Percentiles rank a stretch among this genome's conserved stretches.
These are phyloP conservation scores for Lachancea mirantina DNA, from an alignment of 805 yeast species.

Conservation along the genomic window DNA sequence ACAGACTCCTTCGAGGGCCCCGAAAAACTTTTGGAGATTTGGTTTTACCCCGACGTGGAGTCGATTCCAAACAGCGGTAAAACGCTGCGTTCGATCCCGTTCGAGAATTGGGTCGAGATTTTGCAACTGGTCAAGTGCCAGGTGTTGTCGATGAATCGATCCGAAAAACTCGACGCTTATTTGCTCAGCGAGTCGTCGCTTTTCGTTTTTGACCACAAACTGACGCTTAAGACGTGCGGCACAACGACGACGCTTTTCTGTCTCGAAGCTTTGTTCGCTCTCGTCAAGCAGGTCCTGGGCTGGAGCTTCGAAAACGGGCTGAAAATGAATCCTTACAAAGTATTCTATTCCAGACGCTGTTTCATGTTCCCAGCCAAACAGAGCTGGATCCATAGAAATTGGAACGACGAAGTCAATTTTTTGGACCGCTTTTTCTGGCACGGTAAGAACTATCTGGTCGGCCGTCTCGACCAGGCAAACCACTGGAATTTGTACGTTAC, in stretches of 20 bases:
- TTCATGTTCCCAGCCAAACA: conserved; percentile 86
- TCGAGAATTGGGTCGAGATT: conserved; percentile 60
- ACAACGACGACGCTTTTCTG: conserved; percentile 87
- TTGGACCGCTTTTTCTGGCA: conserved; percentile 57
- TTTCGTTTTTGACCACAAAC: conserved; percentile 79
- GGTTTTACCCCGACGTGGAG: conserved; percentile 59
- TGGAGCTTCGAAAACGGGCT: conserved; percentile 33
- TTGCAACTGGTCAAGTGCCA: conserved; percentile 84
- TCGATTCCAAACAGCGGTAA: conserved; percentile 30
- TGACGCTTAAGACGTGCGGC: conserved; percentile 91
- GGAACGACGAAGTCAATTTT: conserved; percentile 73
- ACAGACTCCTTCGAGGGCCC: conserved; percentile 96
- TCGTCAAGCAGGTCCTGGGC: conserved; percentile 36
- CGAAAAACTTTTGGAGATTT: conserved; percentile 82
- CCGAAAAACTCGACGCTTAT: conserved; percentile 67
- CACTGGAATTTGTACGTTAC: conserved; percentile 88
- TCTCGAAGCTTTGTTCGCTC: conserved; percentile 53
- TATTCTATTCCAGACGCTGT: conserved; percentile 84
- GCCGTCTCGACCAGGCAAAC: conserved; percentile 61
- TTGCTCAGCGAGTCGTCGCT: conserved; percentile 82
- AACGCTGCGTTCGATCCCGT: conserved; percentile 59
- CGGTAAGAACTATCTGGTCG: conserved; percentile 69
- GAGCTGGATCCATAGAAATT: conserved; percentile 68
- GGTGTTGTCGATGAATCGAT: conserved; percentile 69
- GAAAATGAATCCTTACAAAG: conserved; percentile 44